Evolutionary conservation across 345 rosid species (phyloP).

Genomic region (Xanthoceras sorbifolium): DNA sequence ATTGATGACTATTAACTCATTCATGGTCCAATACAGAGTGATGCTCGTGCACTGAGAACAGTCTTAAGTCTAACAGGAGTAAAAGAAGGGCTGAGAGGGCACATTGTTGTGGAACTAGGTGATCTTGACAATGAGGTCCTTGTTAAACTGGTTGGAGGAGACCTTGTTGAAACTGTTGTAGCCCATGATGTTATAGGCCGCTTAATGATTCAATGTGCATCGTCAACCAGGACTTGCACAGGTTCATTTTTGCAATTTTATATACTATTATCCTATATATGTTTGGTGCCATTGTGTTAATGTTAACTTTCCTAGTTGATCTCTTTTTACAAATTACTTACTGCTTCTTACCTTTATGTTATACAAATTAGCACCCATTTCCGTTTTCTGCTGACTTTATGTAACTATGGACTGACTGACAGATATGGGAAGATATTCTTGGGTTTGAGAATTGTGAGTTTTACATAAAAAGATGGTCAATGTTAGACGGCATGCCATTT

Average conservation of each 20-base stretch:
- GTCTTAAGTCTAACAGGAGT: conserved; percentile 77
- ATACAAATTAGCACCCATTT: neutral
- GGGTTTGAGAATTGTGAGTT: conserved; percentile 82
- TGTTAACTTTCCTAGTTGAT: conserved; percentile 11
- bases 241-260: conserved; percentile 39
- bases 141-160: conserved; percentile 80
- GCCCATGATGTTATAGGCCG: conserved; percentile 87
- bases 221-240: conserved; percentile 81
- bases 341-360: neutral
- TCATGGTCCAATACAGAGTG: conserved; percentile 51
- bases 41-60: conserved; percentile 79
- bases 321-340: neutral
- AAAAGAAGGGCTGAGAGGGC: conserved; percentile 73
- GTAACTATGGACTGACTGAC: conserved; percentile 28
- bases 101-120: conserved; percentile 73
- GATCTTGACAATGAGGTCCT: conserved; percentile 81
- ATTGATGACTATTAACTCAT: conserved; percentile 22
- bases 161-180: conserved; percentile 72
- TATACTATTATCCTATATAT: neutral
- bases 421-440: conserved; percentile 83
- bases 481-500: conserved; percentile 62
- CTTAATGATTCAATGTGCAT: conserved; percentile 83
- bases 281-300: conserved; percentile 2
- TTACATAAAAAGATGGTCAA: conserved; percentile 70
- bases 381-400: conserved; percentile 3